Percentiles rank a stretch among this genome's conserved stretches.
These are phyloP conservation scores for Areca catechu DNA, from an alignment of 176 grass and related monocot species.

Conservation along the genomic window DNA sequence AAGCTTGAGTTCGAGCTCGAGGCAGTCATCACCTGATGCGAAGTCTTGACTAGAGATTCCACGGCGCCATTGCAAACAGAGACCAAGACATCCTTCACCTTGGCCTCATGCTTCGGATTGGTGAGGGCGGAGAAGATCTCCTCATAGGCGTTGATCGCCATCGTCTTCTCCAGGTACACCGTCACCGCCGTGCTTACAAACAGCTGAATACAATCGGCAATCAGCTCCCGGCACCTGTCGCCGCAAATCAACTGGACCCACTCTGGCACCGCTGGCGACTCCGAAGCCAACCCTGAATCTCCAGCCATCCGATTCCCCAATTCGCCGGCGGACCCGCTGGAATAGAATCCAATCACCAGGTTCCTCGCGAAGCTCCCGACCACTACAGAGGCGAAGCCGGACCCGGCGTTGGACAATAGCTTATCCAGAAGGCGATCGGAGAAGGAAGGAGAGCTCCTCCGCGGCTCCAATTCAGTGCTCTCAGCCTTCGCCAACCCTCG, in stretches of 20 bases:
- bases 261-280: slow-evolving; percentile 14
- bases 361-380: slow-evolving; percentile 64
- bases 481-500: slow-evolving; percentile 17
- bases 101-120: slow-evolving; percentile 54
- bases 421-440: slow-evolving; percentile 62
- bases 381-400: slow-evolving; percentile 60
- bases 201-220: slow-evolving; percentile 52
- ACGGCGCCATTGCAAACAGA: slow-evolving; percentile 82
- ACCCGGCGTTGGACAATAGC: slow-evolving; percentile 43
- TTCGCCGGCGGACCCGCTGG: slow-evolving; percentile 1
- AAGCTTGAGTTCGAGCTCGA: not conserved
- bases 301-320: not conserved
- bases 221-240: slow-evolving; percentile 50
- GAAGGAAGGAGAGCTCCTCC: slow-evolving; percentile 17
- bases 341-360: slow-evolving; percentile 36
- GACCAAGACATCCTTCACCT: slow-evolving; percentile 72
- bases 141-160: slow-evolving; percentile 20
- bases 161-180: slow-evolving; percentile 51
- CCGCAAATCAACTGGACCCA: slow-evolving; percentile 54
- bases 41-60: slow-evolving; percentile 66
- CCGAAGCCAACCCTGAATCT: too few species aligned
- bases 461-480: slow-evolving; percentile 7
- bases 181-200: slow-evolving; percentile 63
- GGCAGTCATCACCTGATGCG: slow-evolving; percentile 28
- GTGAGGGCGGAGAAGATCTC: slow-evolving; percentile 29